Base-by-base conservation (phyloP, 2,329 filamentous ascomycete genomes). In the Chrysoporthe deuterocubensis region DNA sequence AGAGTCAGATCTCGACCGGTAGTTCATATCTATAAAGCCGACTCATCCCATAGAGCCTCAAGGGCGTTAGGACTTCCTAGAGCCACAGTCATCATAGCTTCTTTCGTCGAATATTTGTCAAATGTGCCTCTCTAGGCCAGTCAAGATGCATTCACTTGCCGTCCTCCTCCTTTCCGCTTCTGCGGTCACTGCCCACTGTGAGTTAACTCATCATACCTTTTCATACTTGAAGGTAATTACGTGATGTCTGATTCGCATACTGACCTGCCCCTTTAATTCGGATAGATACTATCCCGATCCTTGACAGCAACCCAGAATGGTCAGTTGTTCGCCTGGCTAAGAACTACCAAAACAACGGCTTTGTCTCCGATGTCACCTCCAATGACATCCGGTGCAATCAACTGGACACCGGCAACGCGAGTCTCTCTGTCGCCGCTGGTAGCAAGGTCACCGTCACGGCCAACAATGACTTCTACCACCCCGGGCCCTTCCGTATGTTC, bases 381-480 rank as follows among this genome's bases (percentile, higher is more conserved):
- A 57, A 70, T 18, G 72, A 74, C 52, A 76, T 77, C 64, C 71
- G 75, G 42, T 77, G 76, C 72, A 75, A 72, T 66, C 71, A 75
- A 69, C 70, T 74, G 42, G 64, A 64, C 26, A 69, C 71, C 8
- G 72, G 72, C 13, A 71, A 70, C 37, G 69, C 67, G 6, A 71
- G 75, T 1, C 74, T 75, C 6, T 69, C 69, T n/a, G 80, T 78
- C 3, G 75, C 73, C 21, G 80, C 81, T 18, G 81, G 81, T n/a
- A 69, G 74, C n/a, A 73, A 74, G 4, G 71, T 82, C 48, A 78
- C 76, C 43, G 82, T 82, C 72, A 75, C 76, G 32, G 77, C 79
- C 16, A 76, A 75, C 71, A 75, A 78, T 7, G 70, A 73, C 67
- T 75, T 82, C 64, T 76, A 75, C 66, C 79, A 81, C 71, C 79